Evolutionary conservation across 345 rosid species (phyloP).

Genomic region (Lepidium africanum): DNA sequence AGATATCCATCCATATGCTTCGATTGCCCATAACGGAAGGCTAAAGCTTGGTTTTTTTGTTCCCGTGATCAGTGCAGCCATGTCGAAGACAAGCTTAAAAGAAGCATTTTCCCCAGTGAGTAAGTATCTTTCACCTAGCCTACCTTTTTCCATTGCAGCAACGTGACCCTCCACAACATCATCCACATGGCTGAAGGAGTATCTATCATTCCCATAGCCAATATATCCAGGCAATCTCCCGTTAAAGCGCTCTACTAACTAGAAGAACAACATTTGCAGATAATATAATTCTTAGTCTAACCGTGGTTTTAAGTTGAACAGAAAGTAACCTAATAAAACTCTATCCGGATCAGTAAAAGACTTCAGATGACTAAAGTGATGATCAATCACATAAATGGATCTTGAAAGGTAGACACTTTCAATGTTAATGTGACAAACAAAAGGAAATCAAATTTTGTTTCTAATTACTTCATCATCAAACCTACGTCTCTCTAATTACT

Average conservation of each 20-base stretch:
- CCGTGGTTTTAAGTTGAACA: neutral
- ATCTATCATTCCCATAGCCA: constrained; percentile 59
- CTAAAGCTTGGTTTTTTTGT: constrained; percentile 53
- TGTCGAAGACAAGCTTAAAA: constrained; percentile 54
- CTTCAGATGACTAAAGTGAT: neutral
- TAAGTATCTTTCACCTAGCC: constrained; percentile 63
- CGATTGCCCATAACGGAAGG: constrained; percentile 59
- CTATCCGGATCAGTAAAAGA: neutral
- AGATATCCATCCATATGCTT: constrained; percentile 61
- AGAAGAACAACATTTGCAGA: constrained; percentile 12
- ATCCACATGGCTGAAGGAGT: constrained; percentile 72
- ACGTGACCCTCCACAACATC: constrained; percentile 80
- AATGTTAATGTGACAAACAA: neutral
- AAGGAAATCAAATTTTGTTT: neutral
- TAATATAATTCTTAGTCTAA: neutral
- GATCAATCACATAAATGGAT: neutral
- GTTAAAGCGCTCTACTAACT: constrained; percentile 76
- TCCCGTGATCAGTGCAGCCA: constrained; percentile 63
- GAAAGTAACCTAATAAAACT: neutral
- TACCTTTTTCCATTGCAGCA: constrained; percentile 67
- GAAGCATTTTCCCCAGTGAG: constrained; percentile 91
- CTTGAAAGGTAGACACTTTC: neutral
- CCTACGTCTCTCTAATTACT: neutral
- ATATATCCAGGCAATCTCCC: constrained; percentile 84
- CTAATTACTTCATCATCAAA: neutral